Evolutionary conservation across 202 grass and related monocot species (phyloP).

Genomic region (Bolboschoenoplectus hybrid): DNA sequence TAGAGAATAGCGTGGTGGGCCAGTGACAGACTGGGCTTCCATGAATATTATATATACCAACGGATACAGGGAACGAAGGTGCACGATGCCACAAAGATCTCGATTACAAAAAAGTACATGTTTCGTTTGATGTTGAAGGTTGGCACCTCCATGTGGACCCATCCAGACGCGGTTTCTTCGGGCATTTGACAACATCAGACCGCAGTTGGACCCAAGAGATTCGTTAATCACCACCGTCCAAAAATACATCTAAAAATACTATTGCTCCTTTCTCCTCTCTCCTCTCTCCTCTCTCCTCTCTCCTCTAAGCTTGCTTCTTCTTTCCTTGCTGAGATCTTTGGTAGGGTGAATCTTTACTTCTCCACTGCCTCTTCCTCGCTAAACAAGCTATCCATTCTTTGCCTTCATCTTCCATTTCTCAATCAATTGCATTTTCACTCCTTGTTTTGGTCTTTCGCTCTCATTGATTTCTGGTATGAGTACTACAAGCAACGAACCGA

Average conservation of each 20-base stretch:
- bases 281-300: background rate
- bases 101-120: background rate
- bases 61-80: background rate
- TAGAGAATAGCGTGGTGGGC: too few species aligned
- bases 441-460: background rate
- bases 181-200: background rate
- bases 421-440: background rate
- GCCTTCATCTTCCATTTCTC: slow-evolving; percentile 3
- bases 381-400: slow-evolving; percentile 1
- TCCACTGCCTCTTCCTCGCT: background rate
- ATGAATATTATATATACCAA: too few species aligned
- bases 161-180: background rate
- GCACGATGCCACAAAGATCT: background rate
- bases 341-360: slow-evolving; percentile 27
- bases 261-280: background rate
- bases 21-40: too few species aligned
- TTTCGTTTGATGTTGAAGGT: background rate
- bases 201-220: background rate
- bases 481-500: slow-evolving; percentile 30
- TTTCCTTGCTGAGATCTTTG: slow-evolving; percentile 17
- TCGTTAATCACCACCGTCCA: background rate
- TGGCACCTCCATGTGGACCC: slow-evolving; percentile 4
- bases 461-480: slow-evolving; percentile 16
- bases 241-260: background rate
- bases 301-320: background rate